Percentiles rank a stretch among this genome's conserved stretches.
These are phyloP conservation scores for Senecio squalidus DNA, from an alignment of 140 eudicot species.

Conservation along the genomic window DNA sequence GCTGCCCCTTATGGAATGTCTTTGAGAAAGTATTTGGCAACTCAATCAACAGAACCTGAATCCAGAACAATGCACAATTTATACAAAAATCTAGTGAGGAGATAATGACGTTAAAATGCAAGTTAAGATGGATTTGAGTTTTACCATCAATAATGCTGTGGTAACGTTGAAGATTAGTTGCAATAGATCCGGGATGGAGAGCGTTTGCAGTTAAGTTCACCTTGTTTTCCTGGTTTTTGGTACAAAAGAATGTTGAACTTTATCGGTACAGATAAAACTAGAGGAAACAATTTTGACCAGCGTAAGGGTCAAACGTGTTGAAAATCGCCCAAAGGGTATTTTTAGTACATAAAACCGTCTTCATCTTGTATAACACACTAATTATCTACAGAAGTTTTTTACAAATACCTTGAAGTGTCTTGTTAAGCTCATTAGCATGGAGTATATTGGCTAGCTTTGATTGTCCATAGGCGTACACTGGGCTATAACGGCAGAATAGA, in stretches of 20 bases:
- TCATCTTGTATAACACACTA: too few species aligned
- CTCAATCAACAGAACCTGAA: constrained; percentile 29
- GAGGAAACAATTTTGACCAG: too few species aligned
- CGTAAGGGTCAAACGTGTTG: too few species aligned
- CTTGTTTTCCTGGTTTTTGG: constrained; percentile 33
- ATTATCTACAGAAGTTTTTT: too few species aligned
- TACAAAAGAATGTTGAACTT: too few species aligned
- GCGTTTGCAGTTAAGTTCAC: constrained; percentile 48
- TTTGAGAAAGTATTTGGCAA: constrained; percentile 28
- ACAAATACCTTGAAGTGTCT: constrained; percentile 74
- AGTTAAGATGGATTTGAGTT: background rate
- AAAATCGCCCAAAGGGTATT: too few species aligned
- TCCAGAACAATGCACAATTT: constrained; percentile 12
- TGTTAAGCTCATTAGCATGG: constrained; percentile 70
- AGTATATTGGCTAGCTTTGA: constrained; percentile 83
- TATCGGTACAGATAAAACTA: background rate
- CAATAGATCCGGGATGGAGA: constrained; percentile 55
- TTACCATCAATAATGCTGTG: constrained; percentile 32
- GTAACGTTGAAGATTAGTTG: constrained; percentile 43
- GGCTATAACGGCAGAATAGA: constrained; percentile 47
- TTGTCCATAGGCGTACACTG: constrained; percentile 58
- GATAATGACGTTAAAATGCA: background rate
- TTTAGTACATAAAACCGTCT: too few species aligned
- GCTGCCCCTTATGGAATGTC: constrained; percentile 40
- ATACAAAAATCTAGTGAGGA: background rate